Evolutionary conservation across 352 stramenopile genomes (phyloP), one percentile per base, ranked within the genome.

Genomic region (Globisporangium carolinianum): DNA sequence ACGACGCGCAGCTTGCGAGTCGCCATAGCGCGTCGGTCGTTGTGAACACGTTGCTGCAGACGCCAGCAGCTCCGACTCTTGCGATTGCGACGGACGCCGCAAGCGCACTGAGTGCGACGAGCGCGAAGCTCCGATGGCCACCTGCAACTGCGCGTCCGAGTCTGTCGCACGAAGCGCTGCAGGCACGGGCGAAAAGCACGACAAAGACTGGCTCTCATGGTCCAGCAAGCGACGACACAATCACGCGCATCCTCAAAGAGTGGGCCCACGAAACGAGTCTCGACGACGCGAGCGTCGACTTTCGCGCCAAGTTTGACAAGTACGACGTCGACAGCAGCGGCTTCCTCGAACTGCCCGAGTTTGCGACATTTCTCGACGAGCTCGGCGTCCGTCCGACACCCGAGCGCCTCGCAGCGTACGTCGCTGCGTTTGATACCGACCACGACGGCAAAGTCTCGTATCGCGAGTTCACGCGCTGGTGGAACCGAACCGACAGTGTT

Each of bases 381-480:
- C 73, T 97, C 10, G 90, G 89, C 10, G 86, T 97, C 6, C 59
- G 80, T 2, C 71, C 80, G 1, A 92, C 83, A 6, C 74, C 76
- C 9, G 90, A 97, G 60, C 81, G 86, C 18, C 73, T 97, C 38
- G 72, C 74, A 17, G 74, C 81, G n/a, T 96, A 95, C 47, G 75
- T 96, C 57, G 69, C 72, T 38, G 83, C 84, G 48, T 92, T 97
- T 38, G 88, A 96, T 50, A 66, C 69, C 5, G 75, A 96, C 61
- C 65, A 71, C 11, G 83, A 96, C 61, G 89, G 86, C 53, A 83
- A 78, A 51, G 84, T 98, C 41, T 93, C 82, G 38, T 95, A 92
- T 50, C 47, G 76, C 2, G 84, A 97, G 63, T 97, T 98, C 53
- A 81, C 78, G 42, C 62, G 66, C 15, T 97, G 91, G 90, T 98